Evolutionary conservation across 2,329 filamentous ascomycete genomes (phyloP), one percentile per base, ranked within the genome.

Genomic region (Nothopassalora personata): DNA sequence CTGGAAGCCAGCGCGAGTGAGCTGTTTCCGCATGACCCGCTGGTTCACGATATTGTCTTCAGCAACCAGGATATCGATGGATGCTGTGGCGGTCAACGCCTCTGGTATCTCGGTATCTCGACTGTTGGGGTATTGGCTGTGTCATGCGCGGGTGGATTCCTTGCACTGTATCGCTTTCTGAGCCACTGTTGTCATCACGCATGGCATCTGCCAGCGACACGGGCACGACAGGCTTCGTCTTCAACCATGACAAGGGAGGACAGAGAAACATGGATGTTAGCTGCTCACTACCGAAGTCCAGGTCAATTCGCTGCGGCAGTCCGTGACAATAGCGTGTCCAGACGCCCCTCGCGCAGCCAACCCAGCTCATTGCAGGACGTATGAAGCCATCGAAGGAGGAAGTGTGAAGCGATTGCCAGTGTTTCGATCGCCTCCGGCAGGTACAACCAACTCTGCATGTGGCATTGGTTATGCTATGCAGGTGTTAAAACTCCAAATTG

Each of bases 21-120:
- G 57, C 49, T 69, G 68, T 23, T 62, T 63, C 6, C 51, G 28
- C 49, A 70, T 58, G 31, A 71, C 65, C 23, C 61, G 64, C 53
- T 71, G 69, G 19, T 71, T 71, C 52, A 71, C 64, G 2, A 64
- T 34, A 48, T 69, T 69, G 60, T 69, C 67, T 56, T 68, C 65
- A 5, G 64, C 67, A 30, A 48, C 23, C 18, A 57, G 48, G 27
- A 52, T 50, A 39, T 53, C 46, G 18, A 46, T 48, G 31, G 50
- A 36, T 15, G 50, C 27, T 3, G 15, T 4, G 10, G 18, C 30
- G 15, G n/a, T n/a, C n/a, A n/a, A n/a, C n/a, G n/a, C n/a, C n/a
- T n/a, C n/a, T n/a, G 39, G 5, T 2, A n/a, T 15, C 19, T 45
- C 15, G 6, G 15, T 28, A 19, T 28, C 8, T n/a, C 52, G 18